Evolutionary conservation across 2,329 filamentous ascomycete species (phyloP).

Genomic region (Diaporthe sp.): DNA sequence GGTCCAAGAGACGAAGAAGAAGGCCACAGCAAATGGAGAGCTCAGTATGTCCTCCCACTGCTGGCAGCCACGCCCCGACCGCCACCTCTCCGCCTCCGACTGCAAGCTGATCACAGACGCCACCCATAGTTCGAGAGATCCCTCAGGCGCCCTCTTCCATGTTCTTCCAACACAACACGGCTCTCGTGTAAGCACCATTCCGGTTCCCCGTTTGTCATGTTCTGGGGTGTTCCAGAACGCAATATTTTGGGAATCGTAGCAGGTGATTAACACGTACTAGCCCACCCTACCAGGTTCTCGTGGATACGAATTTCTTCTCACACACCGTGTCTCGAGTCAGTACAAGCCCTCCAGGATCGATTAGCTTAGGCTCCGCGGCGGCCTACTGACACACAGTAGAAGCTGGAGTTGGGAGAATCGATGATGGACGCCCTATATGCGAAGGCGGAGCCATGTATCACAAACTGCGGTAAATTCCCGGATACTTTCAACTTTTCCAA

Average conservation of each 20-base stretch:
- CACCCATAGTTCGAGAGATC: constrained; percentile 31
- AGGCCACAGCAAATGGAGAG: constrained; percentile 63
- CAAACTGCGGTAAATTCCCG: constrained; percentile 60
- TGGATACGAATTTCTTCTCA: constrained; percentile 91
- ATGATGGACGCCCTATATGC: too few relatives aligned
- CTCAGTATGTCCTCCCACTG: constrained; percentile 59
- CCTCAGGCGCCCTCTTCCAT: constrained; percentile 84
- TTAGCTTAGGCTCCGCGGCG: neutral
- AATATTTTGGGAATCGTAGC: neutral
- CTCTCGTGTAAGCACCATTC: constrained; percentile 68
- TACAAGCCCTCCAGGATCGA: neutral
- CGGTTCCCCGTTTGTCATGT: neutral
- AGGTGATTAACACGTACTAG: neutral
- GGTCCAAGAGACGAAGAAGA: constrained; percentile 69
- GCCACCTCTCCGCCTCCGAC: neutral
- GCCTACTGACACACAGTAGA: neutral
- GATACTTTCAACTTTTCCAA: neutral
- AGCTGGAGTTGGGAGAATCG: neutral
- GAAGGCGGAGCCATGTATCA: constrained; percentile 87
- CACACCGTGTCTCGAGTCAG: neutral
- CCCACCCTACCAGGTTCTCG: constrained; percentile 68
- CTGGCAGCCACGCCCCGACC: neutral
- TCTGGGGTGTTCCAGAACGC: neutral
- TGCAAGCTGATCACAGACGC: constrained; percentile 27
- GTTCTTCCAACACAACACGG: constrained; percentile 91